Conservation (phyloP, 306 rosid genomes). For the Fragaria nilgerrensis region DNA sequence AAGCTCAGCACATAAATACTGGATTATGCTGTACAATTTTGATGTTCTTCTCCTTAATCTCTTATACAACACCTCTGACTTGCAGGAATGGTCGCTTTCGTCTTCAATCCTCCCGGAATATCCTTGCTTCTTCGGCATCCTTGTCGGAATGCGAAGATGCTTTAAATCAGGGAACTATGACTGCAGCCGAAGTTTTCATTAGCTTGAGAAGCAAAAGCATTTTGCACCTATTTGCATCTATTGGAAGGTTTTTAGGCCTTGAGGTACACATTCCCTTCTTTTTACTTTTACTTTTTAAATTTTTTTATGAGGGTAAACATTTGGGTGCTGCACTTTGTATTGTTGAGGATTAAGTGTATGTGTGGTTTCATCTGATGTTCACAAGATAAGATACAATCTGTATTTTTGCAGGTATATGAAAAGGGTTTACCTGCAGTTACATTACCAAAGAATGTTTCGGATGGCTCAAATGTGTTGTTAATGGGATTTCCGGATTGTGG, state of each 20-base stretch:
- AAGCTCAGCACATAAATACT: not conserved
- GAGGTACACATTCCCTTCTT: conserved; percentile 53
- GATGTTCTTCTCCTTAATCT: conserved; percentile 12
- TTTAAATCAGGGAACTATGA: conserved; percentile 84
- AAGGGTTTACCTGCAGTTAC: conserved; percentile 69
- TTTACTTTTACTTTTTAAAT: not conserved
- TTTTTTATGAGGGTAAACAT: not conserved
- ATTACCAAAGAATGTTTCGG: conserved; percentile 64
- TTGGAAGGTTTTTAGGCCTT: conserved; percentile 85
- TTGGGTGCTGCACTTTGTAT: not conserved
- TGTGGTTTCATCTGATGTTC: conserved; percentile 17
- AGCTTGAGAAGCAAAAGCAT: conserved; percentile 90
- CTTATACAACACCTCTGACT: conserved; percentile 27
- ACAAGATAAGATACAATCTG: conserved; percentile 2
- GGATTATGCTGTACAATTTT: not conserved
- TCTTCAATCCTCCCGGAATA: conserved; percentile 76
- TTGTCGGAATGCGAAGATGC: conserved; percentile 90
- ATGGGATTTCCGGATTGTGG: conserved; percentile 98
- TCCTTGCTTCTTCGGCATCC: conserved; percentile 47
- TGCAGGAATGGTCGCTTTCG: conserved; percentile 91
- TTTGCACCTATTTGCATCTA: conserved; percentile 88
- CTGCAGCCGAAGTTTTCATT: conserved; percentile 80
- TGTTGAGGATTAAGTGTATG: not conserved
- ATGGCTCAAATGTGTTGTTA: conserved; percentile 70
- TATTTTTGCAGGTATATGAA: conserved; percentile 73